Evolutionary conservation across 495 filamentous ascomycete species (phyloP).

Genomic region (Aspergillus nanangensis): DNA sequence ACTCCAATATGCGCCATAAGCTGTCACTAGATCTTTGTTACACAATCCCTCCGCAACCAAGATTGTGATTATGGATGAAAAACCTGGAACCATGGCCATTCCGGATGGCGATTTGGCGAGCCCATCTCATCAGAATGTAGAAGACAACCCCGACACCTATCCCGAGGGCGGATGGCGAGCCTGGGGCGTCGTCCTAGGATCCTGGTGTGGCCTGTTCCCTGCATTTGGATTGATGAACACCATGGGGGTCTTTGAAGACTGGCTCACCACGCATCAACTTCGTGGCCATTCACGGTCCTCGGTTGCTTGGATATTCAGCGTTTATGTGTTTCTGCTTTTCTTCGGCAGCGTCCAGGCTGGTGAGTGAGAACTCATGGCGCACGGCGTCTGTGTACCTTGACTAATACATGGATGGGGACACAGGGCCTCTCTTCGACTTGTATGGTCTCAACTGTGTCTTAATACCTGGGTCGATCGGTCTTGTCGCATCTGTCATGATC

Average conservation of each 20-base stretch:
- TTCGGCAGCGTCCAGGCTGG: conserved; percentile 41
- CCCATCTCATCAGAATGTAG: background rate
- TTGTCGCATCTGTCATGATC: conserved; percentile 27
- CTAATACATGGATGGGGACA: background rate
- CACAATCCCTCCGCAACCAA: too few relatives aligned
- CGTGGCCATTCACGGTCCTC: conserved; percentile 48
- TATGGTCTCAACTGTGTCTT: conserved; percentile 18
- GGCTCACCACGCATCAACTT: conserved; percentile 53
- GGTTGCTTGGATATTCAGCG: conserved; percentile 70
- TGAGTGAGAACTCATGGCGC: too few relatives aligned
- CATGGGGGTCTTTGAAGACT: conserved; percentile 56
- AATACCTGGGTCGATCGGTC: conserved; percentile 24
- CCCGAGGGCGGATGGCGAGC: conserved; percentile 65
- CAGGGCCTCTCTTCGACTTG: conserved; percentile 30
- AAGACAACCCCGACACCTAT: conserved; percentile 20
- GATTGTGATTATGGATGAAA: too few relatives aligned
- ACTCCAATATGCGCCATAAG: too few relatives aligned
- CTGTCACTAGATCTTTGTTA: too few relatives aligned
- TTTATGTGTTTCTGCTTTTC: conserved; percentile 58
- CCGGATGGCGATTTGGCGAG: too few relatives aligned
- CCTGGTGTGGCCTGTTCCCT: conserved; percentile 58
- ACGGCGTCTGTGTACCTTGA: too few relatives aligned
- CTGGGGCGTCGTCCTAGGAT: conserved; percentile 63
- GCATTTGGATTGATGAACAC: conserved; percentile 66
- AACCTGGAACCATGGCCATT: too few relatives aligned